phyloP scores from a whole-genome alignment of 2,329 filamentous ascomycete genomes.

The Emmonsia crescens region DNA sequence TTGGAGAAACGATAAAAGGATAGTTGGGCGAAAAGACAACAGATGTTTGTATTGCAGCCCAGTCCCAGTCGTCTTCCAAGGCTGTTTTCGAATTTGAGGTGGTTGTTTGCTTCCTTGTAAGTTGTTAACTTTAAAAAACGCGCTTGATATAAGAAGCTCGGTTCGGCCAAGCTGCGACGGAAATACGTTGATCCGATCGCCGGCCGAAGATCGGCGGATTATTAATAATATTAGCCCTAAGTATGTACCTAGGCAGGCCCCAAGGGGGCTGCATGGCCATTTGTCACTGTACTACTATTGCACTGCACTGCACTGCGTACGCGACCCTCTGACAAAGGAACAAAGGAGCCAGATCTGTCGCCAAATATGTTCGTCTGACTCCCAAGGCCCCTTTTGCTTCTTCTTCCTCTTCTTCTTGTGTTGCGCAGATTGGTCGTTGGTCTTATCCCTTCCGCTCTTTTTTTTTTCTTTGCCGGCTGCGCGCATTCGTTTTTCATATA shows the following conservation, averaged over 20 bases:
- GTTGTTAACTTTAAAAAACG: not conserved
- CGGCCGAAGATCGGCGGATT: not conserved
- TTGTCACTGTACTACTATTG: too few species aligned
- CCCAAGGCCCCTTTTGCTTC: not conserved
- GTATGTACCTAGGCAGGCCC: too few species aligned
- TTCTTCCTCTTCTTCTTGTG: not conserved
- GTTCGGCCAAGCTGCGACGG: not conserved
- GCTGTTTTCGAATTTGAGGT: not conserved
- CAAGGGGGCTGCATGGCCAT: too few species aligned
- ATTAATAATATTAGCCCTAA: too few species aligned
- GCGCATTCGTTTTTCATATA: not conserved
- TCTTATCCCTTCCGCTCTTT: not conserved
- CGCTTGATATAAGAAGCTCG: not conserved
- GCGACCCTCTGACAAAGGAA: not conserved
- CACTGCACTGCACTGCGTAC: not conserved
- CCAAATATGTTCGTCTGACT: slow-evolving; percentile 1
- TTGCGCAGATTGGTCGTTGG: not conserved
- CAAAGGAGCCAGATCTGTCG: not conserved
- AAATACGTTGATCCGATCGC: not conserved
- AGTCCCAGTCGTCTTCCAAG: not conserved
- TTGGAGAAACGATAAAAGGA: not conserved
- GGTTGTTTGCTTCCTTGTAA: not conserved
- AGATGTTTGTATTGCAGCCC: not conserved
- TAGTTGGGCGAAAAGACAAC: not conserved
- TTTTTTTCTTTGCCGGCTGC: not conserved